A percentile compares a stretch with the other conserved stretches of the same genome.
Evolutionary conservation across 164 flowering plant species (phyloP).

Genomic region (Chimonanthus praecox): DNA sequence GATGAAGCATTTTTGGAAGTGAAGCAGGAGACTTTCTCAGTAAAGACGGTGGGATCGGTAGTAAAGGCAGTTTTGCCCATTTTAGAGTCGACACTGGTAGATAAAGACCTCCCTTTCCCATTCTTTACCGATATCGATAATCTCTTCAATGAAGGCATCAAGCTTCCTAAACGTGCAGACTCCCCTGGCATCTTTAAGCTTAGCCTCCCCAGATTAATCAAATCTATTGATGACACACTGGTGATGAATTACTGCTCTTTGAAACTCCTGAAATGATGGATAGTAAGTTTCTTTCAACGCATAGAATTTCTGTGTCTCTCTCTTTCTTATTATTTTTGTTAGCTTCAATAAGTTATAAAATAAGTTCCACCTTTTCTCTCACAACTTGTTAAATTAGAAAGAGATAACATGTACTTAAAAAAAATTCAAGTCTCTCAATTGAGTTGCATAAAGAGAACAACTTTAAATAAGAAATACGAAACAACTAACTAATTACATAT

Average conservation of each 20-base stretch:
- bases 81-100: conserved; percentile 20
- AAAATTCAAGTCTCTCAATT: too few relatives aligned
- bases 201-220: conserved; percentile 21
- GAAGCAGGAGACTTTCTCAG: conserved; percentile 41
- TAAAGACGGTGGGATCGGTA: conserved; percentile 42
- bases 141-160: conserved; percentile 36
- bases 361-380: too few relatives aligned
- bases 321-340: not conserved
- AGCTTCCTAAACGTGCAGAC: conserved; percentile 13
- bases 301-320: too few relatives aligned
- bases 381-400: too few relatives aligned
- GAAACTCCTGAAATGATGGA: conserved; percentile 29
- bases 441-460: too few relatives aligned
- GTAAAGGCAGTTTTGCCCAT: conserved; percentile 46
- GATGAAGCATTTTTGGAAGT: conserved; percentile 64
- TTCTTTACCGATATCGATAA: conserved; percentile 39
- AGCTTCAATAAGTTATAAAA: too few relatives aligned
- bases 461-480: too few relatives aligned
- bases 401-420: too few relatives aligned
- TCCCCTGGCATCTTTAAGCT: conserved; percentile 2
- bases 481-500: too few relatives aligned
- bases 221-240: conserved; percentile 9
- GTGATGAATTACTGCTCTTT: conserved; percentile 25
- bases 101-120: conserved; percentile 33
- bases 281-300: too few relatives aligned